Conservation (phyloP, 345 rosid genomes). For the Lepidium sativum region DNA sequence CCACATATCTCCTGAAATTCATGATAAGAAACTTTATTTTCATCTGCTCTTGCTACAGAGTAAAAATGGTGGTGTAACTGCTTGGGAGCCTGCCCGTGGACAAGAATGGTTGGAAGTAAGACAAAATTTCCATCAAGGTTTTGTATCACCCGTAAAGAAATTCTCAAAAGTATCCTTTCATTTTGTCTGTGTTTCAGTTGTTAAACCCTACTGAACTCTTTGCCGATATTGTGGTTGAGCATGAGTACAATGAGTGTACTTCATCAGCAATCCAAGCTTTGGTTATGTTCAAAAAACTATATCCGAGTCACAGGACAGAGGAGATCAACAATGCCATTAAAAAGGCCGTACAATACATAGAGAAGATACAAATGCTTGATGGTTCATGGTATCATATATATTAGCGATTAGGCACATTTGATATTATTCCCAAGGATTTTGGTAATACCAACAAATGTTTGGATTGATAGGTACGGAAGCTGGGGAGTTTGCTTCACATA, state of each 20-base stretch:
- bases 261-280: slow-evolving; percentile 35
- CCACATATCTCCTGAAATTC: neutral
- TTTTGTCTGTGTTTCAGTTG: slow-evolving; percentile 22
- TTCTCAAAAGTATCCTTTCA: neutral
- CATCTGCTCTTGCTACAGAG: slow-evolving; percentile 12
- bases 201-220: slow-evolving; percentile 43
- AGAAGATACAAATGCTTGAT: slow-evolving; percentile 31
- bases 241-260: slow-evolving; percentile 47
- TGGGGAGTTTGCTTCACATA: slow-evolving; percentile 35
- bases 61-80: slow-evolving; percentile 30
- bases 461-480: slow-evolving; percentile 28
- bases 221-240: slow-evolving; percentile 41
- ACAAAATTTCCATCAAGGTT: neutral
- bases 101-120: slow-evolving; percentile 32
- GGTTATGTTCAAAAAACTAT: slow-evolving; percentile 33
- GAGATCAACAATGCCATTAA: slow-evolving; percentile 30
- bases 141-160: neutral
- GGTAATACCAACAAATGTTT: neutral
- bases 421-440: slow-evolving; percentile 1
- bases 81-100: slow-evolving; percentile 33
- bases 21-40: neutral
- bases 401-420: neutral
- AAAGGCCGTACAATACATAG: slow-evolving; percentile 27
- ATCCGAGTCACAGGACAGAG: slow-evolving; percentile 29
- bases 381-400: slow-evolving; percentile 34